These are phyloP conservation scores for Penicillium salamii DNA, from an alignment of 495 filamentous ascomycete species.

Conservation along the genomic window DNA sequence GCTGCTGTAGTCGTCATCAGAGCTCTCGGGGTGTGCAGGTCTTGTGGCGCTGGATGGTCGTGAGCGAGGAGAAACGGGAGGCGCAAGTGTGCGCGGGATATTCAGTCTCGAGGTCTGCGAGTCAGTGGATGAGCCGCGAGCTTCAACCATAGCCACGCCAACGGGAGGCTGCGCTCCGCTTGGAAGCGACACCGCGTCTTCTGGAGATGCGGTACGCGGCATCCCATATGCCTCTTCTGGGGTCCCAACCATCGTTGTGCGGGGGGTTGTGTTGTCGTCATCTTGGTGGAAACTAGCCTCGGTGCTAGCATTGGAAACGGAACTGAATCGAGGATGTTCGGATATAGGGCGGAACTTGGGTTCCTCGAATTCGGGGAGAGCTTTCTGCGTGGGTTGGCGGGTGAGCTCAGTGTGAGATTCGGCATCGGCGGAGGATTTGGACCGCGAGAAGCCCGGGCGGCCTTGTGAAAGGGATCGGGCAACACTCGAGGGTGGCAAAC, in stretches of 20 bases:
- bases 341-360: slow-evolving; percentile 65
- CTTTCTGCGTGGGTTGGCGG: slow-evolving; percentile 39
- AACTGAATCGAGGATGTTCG: slow-evolving; percentile 70
- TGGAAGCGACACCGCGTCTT: slow-evolving; percentile 28
- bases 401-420: slow-evolving; percentile 28
- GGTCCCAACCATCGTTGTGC: slow-evolving; percentile 19
- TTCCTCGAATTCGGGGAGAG: slow-evolving; percentile 57
- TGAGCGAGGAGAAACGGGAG: slow-evolving; percentile 56
- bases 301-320: slow-evolving; percentile 50
- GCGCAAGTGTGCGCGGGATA: slow-evolving; percentile 47
- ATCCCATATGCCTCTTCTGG: slow-evolving; percentile 40
- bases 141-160: slow-evolving; percentile 19
- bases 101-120: slow-evolving; percentile 42
- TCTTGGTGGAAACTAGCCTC: slow-evolving; percentile 35
- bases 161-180: slow-evolving; percentile 18
- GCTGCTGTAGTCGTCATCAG: slow-evolving; percentile 60
- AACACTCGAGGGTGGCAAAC: slow-evolving; percentile 78
- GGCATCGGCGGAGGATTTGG: slow-evolving; percentile 34
- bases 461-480: slow-evolving; percentile 67
- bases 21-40: slow-evolving; percentile 56
- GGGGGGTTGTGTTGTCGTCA: slow-evolving; percentile 32
- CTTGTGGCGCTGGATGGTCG: slow-evolving; percentile 56
- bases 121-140: slow-evolving; percentile 42
- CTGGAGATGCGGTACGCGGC: slow-evolving; percentile 49
- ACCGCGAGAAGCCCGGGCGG: slow-evolving; percentile 73